Percentiles rank a stretch among this genome's conserved stretches.
Conservation (phyloP, 2,329 filamentous ascomycete genomes). For the Colletotrichum phormii region DNA sequence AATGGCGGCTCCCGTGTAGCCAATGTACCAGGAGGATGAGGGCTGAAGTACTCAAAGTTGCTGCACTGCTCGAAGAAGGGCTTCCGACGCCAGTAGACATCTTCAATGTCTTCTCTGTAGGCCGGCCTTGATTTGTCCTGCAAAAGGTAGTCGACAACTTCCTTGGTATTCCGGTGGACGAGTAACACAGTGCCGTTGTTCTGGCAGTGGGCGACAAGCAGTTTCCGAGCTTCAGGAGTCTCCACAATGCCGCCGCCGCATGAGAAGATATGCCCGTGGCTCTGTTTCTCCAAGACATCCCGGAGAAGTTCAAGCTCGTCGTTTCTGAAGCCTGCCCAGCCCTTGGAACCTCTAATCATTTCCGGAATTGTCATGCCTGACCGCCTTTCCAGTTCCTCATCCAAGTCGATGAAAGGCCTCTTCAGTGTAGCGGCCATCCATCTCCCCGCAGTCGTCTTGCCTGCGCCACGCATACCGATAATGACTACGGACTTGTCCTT, state of each 20-base stretch:
- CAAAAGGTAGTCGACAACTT: constrained; percentile 89
- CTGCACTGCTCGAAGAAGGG: constrained; percentile 93
- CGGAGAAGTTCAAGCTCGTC: constrained; percentile 82
- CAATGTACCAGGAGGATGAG: constrained; percentile 56
- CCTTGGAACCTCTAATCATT: constrained; percentile 76
- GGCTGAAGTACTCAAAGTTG: constrained; percentile 93
- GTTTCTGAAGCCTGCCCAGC: constrained; percentile 90
- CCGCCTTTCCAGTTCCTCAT: constrained; percentile 83
- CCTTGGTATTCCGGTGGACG: constrained; percentile 87
- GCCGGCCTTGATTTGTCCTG: constrained; percentile 91
- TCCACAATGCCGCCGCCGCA: constrained; percentile 96
- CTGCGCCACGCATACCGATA: constrained; percentile 96
- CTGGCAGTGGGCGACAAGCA: constrained; percentile 79
- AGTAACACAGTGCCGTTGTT: constrained; percentile 86
- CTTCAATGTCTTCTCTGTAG: constrained; percentile 91
- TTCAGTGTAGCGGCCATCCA: constrained; percentile 84
- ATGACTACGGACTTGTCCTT: constrained; percentile 83
- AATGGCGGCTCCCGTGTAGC: constrained; percentile 24
- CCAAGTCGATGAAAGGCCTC: constrained; percentile 86
- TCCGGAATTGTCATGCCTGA: constrained; percentile 85
- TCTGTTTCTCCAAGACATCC: constrained; percentile 78
- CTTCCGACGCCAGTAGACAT: constrained; percentile 89
- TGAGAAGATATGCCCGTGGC: constrained; percentile 84
- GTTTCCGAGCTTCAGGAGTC: constrained; percentile 79
- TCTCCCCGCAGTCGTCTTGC: constrained; percentile 91